phyloP scores from a whole-genome alignment of 768 basidiomycete species.

The Trametes cubensis region DNA sequence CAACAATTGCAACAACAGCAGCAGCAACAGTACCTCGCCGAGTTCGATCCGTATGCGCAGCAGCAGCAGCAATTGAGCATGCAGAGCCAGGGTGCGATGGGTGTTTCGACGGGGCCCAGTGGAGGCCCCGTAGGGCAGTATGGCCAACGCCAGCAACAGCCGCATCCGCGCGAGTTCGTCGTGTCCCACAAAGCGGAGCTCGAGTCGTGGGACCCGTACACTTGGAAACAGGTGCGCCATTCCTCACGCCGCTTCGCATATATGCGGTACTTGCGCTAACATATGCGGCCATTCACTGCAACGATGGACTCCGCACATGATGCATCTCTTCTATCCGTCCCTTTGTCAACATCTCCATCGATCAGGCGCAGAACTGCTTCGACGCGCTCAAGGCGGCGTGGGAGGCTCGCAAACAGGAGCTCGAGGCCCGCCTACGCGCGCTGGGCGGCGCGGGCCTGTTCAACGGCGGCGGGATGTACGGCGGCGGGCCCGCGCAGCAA shows the following conservation, averaged over 20 bases:
- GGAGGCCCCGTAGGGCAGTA: slow-evolving; percentile 23
- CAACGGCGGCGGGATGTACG: slow-evolving; percentile 33
- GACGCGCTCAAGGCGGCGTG: slow-evolving; percentile 69
- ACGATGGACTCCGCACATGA: too few relatives aligned
- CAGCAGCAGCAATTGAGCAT: slow-evolving; percentile 10
- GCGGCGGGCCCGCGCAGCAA: slow-evolving; percentile 42
- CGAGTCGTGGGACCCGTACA: slow-evolving; percentile 68
- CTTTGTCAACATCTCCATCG: neutral
- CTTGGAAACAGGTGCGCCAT: slow-evolving; percentile 64
- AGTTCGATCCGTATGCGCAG: slow-evolving; percentile 45
- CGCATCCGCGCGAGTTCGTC: slow-evolving; percentile 72
- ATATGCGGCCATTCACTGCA: too few relatives aligned
- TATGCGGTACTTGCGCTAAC: too few relatives aligned
- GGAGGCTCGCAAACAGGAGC: slow-evolving; percentile 59
- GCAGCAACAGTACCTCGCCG: slow-evolving; percentile 36
- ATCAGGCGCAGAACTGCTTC: slow-evolving; percentile 53
- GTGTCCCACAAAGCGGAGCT: slow-evolving; percentile 66
- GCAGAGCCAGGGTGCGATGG: slow-evolving; percentile 11
- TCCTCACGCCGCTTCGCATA: neutral
- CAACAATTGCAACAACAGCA: slow-evolving; percentile 31
- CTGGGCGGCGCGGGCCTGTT: slow-evolving; percentile 48
- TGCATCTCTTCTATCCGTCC: neutral
- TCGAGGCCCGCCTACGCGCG: slow-evolving; percentile 49
- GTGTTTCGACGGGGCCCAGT: neutral
- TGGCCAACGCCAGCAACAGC: slow-evolving; percentile 39